Base-by-base conservation (phyloP, 202 grass and related monocot species). In the Panicum hallii region DNA sequence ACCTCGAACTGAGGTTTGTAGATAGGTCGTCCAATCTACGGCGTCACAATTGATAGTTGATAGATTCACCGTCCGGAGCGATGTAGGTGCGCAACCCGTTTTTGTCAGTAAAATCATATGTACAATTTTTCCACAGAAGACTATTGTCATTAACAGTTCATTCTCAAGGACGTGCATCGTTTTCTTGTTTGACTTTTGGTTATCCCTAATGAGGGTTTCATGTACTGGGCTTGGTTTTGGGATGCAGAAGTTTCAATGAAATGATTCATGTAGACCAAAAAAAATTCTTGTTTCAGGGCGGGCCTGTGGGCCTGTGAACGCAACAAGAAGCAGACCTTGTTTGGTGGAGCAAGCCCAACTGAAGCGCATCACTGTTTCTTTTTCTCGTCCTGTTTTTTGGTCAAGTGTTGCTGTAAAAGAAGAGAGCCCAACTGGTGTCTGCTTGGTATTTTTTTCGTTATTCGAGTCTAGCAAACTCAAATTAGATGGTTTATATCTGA, bases 1-100 rank as follows among this genome's bases (percentile, higher is more conserved):
- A 45, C 72, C 72, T 90, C 85, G 14, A 82, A 88, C 63, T 45
- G 80, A 75, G 87, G 75, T 83, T 82, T 91, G 86, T 91, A 87
- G 70, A 94, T 89, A 91, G 67, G 58, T 68, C 38, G 13, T 84
- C 77, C 67, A 73, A 77, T 70, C 86, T 82, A 82, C 88, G 44
- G 41, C 82, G 60, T 67, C 49, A 83, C 75, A 36, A 67, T 43
- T 79, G 44, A 75, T 75, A 79, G 68, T 79, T 65, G 50, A 74
- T 80, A 84, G 73, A n/a, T 82, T 71, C 45, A 62, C 63, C 64
- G 49, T 73, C 23, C 8, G 2, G 32, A 23, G 23, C n/a, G 6
- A 36, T 83, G 84, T 86, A 86, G 73, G 69, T 83, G 66, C 17
- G 9, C 61, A 46, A 47, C 64, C 72, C 34, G 3, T 79, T 91